Percentiles rank a stretch among this genome's conserved stretches.
Conservation (phyloP, 805 yeast species). For the Wickerhamiella sergipiensis region DNA sequence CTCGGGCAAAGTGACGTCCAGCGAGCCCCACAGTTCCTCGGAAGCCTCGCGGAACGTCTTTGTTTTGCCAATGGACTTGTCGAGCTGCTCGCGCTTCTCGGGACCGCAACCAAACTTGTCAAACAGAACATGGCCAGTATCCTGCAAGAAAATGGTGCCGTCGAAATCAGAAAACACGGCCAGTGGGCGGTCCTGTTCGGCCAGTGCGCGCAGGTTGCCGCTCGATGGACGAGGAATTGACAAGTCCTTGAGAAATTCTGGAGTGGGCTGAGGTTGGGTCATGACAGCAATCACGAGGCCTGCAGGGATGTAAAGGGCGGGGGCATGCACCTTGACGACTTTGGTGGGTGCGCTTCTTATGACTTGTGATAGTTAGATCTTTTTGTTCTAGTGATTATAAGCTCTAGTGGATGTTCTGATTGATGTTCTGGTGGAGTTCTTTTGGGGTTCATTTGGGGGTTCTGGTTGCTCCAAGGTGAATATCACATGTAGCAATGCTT, state of each 20-base stretch:
- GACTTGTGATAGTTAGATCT: too few relatives aligned
- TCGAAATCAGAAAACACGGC: conserved; percentile 28
- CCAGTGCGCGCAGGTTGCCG: conserved; percentile 18
- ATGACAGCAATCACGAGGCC: not conserved
- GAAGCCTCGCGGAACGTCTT: conserved; percentile 29
- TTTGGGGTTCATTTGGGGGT: too few relatives aligned
- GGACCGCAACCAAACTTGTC: conserved; percentile 31
- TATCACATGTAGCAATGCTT: too few relatives aligned
- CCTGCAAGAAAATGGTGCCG: conserved; percentile 33
- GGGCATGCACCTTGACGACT: not conserved
- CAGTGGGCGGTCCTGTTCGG: conserved; percentile 18
- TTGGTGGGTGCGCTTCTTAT: too few relatives aligned
- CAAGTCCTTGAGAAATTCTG: conserved; percentile 13
- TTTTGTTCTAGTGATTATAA: too few relatives aligned
- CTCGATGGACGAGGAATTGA: conserved; percentile 19
- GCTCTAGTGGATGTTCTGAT: too few relatives aligned
- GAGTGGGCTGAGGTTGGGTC: conserved; percentile 5
- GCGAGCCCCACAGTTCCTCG: conserved; percentile 32
- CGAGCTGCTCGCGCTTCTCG: conserved; percentile 26
- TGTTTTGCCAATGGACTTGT: conserved; percentile 27
- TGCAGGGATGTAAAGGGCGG: not conserved
- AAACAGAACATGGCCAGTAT: conserved; percentile 33
- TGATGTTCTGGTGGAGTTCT: too few relatives aligned
- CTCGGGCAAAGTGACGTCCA: conserved; percentile 27
- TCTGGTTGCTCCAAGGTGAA: too few relatives aligned